Percentiles rank a stretch among this genome's conserved stretches.
These are phyloP conservation scores for Arachnomyces sp. DNA, from an alignment of 2,329 filamentous ascomycete species.

Conservation along the genomic window DNA sequence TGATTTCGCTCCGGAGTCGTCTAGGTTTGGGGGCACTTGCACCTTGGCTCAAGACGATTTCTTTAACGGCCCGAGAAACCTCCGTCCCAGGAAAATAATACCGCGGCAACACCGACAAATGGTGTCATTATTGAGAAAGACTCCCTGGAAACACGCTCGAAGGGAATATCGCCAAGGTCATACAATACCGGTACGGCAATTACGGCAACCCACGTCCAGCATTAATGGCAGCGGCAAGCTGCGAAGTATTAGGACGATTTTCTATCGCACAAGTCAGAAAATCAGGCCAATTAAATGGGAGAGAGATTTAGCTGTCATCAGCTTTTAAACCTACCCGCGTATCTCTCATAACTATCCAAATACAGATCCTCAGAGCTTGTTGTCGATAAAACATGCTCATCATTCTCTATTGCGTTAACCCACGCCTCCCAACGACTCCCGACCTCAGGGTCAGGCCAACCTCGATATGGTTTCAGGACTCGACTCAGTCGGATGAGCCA, in stretches of 20 bases:
- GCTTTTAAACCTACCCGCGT: conserved; percentile 41
- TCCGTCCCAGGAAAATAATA: neutral
- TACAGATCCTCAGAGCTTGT: conserved; percentile 61
- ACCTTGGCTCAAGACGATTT: neutral
- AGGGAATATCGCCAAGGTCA: no score
- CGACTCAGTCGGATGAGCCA: conserved; percentile 64
- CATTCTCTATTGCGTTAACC: conserved; percentile 61
- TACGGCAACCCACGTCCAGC: conserved; percentile 47
- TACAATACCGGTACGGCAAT: conserved; percentile 6
- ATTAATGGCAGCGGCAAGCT: conserved; percentile 54
- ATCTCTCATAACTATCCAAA: conserved; percentile 59
- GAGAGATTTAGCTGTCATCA: conserved; percentile 3
- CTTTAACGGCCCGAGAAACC: neutral
- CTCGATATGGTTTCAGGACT: conserved; percentile 57
- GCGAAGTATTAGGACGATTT: conserved; percentile 53
- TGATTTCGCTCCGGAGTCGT: neutral
- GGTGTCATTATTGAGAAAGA: neutral
- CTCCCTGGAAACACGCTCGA: neutral
- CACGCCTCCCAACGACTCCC: conserved; percentile 61
- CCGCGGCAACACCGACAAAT: neutral
- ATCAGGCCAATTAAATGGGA: conserved; percentile 5
- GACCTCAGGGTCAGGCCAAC: conserved; percentile 57
- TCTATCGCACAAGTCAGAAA: conserved; percentile 30
- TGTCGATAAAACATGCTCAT: conserved; percentile 58
- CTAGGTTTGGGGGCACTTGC: no score